Evolutionary conservation across 441 rosid genomes (phyloP), one percentile per base, ranked within the genome.

Genomic region (Erodium moschatum): DNA sequence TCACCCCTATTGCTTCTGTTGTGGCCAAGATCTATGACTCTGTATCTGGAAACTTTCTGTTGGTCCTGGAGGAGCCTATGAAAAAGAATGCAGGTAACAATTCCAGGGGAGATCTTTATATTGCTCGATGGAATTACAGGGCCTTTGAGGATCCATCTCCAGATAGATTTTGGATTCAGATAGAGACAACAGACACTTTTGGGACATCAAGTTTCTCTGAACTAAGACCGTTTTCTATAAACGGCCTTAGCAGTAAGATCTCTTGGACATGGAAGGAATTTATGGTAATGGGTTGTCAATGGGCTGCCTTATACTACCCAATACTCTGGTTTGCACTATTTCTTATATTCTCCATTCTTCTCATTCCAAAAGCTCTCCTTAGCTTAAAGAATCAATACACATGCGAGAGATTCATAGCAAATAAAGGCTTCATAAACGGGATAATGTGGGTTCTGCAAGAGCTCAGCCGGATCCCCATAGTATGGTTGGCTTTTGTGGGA

Each of bases 261-360:
- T 82, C 86, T 3, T 91, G 98, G 97, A 87, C 96, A 11, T 93
- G 97, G 98, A 87, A 80, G 76, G 98, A 93, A 81, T 88, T 91
- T 69, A 78, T 73, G 65, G 92, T 89, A 72, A 88, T 93, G 95
- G 98, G 96, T 44, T 75, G 84, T 80, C 96, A 89, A 60, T 91
- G 96, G 96, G 87, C 77, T 44, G 84, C 82, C 44, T 76, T 89
- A 73, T 93, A 93, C 73, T 80, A 78, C 80, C 92, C 95, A 1
- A 58, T 88, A 69, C 68, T 93, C 75, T 90, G 95, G 89, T 76
- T 77, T 75, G 65, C 70, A 73, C 29, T 90, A 6, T 81, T 65
- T 74, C 73, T 75, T 54, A 65, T 85, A 46, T 70, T 90, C 67
- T 80, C 67, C 19, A 52, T 84, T 71, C 85, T 90, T 67, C 75